Evolutionary conservation across 2,329 filamentous ascomycete species (phyloP).

Genomic region (Rasamsonia emersonii): DNA sequence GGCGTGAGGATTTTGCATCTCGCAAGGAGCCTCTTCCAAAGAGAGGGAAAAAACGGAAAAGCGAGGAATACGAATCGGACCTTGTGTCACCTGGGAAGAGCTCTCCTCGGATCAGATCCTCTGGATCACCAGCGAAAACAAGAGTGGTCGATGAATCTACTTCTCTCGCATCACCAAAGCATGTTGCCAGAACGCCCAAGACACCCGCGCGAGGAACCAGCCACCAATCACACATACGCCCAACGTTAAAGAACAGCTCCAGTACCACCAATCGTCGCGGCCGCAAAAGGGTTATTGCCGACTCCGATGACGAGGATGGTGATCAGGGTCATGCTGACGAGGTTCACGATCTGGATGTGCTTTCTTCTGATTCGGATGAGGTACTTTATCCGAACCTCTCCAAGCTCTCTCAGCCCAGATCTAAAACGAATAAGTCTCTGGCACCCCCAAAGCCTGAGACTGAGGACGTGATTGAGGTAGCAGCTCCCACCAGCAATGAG

Average conservation of each 20-base stretch:
- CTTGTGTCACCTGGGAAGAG: conserved; percentile 25
- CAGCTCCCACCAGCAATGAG: too few relatives aligned
- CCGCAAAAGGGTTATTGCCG: conserved; percentile 19
- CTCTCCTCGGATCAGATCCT: conserved; percentile 13
- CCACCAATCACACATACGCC: background rate
- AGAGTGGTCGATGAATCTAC: background rate
- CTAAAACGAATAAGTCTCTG: too few relatives aligned
- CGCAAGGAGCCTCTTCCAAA: conserved; percentile 27
- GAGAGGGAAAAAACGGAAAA: conserved; percentile 42
- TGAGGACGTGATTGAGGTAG: too few relatives aligned
- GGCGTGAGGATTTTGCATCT: conserved; percentile 36
- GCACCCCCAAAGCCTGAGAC: too few relatives aligned
- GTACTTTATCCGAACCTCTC: conserved; percentile 24
- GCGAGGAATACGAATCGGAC: conserved; percentile 37
- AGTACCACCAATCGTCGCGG: conserved; percentile 7
- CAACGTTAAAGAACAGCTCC: conserved; percentile 1
- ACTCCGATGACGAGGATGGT: conserved; percentile 28
- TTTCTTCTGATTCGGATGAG: conserved; percentile 14
- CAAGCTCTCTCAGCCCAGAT: conserved; percentile 4
- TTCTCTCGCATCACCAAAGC: background rate
- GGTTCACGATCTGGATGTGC: conserved; percentile 7
- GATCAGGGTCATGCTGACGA: conserved; percentile 12
- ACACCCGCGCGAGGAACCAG: conserved; percentile 2
- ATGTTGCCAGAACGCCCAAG: background rate
- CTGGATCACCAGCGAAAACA: conserved; percentile 10